Evolutionary conservation across 257 asterid species (phyloP).

Genomic region (Prunella vulgaris): DNA sequence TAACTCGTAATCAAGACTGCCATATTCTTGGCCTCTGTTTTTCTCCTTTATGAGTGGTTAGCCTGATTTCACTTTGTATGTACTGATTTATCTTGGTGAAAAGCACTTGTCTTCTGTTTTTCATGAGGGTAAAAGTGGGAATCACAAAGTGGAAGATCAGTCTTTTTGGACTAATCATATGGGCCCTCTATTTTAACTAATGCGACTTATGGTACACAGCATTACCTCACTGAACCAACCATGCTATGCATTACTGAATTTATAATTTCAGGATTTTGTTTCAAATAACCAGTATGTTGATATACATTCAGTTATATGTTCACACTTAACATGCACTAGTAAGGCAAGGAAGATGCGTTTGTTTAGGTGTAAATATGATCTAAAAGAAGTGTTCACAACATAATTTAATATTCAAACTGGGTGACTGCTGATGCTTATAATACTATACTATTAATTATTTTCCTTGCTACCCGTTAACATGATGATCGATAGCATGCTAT

Average conservation of each 20-base stretch:
- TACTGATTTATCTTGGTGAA: not conserved
- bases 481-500: not conserved
- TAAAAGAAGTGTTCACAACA: not conserved
- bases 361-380: not conserved
- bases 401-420: not conserved
- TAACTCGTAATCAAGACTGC: not conserved
- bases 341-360: not conserved
- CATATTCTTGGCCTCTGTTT: not conserved
- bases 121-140: not conserved
- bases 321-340: not conserved
- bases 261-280: no score
- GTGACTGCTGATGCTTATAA: not conserved
- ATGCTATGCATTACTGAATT: no score
- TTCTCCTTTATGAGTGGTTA: not conserved
- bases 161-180: not conserved
- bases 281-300: not conserved
- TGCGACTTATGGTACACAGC: no score
- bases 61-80: not conserved
- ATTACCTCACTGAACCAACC: no score
- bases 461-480: not conserved
- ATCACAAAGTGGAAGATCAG: no score
- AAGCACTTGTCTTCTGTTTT: not conserved
- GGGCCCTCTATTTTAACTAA: not conserved
- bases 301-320: not conserved
- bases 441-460: not conserved